These are phyloP conservation scores for Selenicereus undatus DNA, from an alignment of 148 eudicot species.

Conservation along the genomic window DNA sequence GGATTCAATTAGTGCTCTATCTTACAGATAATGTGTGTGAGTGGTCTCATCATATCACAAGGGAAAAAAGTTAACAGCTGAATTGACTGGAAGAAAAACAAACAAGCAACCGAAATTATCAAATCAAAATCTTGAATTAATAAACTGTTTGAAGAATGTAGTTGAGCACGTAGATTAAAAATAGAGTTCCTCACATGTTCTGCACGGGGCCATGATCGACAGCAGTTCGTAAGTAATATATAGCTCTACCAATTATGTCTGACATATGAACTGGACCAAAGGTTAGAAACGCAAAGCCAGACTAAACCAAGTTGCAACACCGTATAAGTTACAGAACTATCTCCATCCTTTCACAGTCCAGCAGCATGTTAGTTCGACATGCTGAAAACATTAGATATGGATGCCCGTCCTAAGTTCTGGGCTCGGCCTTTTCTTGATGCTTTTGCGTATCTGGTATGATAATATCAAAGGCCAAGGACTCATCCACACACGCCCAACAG, in stretches of 20 bases:
- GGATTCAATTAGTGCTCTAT: background rate
- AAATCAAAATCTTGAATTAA: background rate
- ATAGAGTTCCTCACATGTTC: constrained; percentile 56
- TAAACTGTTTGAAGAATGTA: background rate
- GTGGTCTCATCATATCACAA: background rate
- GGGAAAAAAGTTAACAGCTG: constrained; percentile 37
- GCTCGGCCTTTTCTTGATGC: background rate
- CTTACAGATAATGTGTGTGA: background rate
- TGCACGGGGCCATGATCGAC: constrained; percentile 91
- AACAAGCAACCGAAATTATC: background rate
- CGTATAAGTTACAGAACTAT: background rate
- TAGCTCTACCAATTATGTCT: constrained; percentile 75
- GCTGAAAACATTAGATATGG: background rate
- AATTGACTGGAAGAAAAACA: constrained; percentile 16
- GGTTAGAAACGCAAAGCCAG: background rate
- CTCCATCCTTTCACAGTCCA: background rate
- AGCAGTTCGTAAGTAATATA: constrained; percentile 73
- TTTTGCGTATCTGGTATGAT: background rate
- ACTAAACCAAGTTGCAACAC: background rate
- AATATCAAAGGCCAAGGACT: background rate
- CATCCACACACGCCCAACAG: background rate
- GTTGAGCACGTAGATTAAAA: background rate
- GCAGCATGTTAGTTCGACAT: background rate
- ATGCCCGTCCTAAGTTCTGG: background rate
- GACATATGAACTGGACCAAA: constrained; percentile 80